Evolutionary conservation across 2,329 filamentous ascomycete genomes (phyloP).

Genomic region (Thermomyces lanuginosus): DNA sequence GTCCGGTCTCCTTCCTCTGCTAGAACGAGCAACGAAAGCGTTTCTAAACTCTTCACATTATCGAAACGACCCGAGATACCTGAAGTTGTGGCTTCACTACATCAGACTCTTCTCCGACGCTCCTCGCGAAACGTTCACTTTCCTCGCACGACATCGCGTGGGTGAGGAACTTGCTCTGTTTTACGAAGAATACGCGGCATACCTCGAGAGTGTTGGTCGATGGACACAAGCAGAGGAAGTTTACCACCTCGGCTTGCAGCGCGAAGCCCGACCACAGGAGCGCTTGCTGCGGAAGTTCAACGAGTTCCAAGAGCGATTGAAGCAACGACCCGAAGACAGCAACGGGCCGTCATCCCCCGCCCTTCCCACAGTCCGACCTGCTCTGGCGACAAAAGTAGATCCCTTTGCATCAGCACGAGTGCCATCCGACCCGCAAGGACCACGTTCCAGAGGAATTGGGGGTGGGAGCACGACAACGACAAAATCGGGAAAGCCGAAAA

Average conservation of each 20-base stretch:
- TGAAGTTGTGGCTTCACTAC: conserved; percentile 88
- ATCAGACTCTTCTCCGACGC: conserved; percentile 83
- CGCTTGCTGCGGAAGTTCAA: conserved; percentile 75
- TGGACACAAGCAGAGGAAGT: conserved; percentile 91
- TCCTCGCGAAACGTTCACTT: conserved; percentile 85
- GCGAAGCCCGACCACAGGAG: conserved; percentile 66
- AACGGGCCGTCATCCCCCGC: conserved; percentile 69
- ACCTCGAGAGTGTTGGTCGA: conserved; percentile 68
- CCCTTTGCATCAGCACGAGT: conserved; percentile 48
- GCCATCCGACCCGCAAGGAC: conserved; percentile 49
- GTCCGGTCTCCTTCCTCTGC: conserved; percentile 72
- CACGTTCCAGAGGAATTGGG: conserved; percentile 34
- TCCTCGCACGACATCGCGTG: conserved; percentile 72
- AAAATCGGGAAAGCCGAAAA: conserved; percentile 60
- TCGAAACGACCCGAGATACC: conserved; percentile 85
- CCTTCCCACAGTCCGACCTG: conserved; percentile 64
- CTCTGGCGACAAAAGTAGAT: conserved; percentile 69
- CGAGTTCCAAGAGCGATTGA: conserved; percentile 71
- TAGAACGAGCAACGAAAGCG: conserved; percentile 82
- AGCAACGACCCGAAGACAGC: conserved; percentile 45
- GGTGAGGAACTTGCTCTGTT: conserved; percentile 78
- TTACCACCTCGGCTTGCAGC: conserved; percentile 75
- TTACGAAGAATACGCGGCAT: conserved; percentile 92
- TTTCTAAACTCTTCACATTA: conserved; percentile 79
- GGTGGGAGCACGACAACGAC: conserved; percentile 34